Evolutionary conservation across 371 early-diverging fungal species (phyloP).

Genomic region (Umbelopsis sp.): DNA sequence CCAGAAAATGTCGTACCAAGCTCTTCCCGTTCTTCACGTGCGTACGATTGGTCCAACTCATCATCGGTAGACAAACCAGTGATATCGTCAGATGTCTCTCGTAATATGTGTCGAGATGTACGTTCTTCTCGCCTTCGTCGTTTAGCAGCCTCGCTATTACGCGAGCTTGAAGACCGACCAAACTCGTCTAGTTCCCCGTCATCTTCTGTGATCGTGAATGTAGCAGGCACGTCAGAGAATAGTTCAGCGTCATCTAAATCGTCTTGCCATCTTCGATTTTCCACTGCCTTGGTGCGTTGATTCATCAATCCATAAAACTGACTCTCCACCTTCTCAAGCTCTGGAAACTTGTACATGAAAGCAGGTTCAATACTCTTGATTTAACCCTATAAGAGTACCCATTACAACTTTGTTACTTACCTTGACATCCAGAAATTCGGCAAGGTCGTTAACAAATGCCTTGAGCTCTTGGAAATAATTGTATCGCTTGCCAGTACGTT

Average conservation of each 20-base stretch:
- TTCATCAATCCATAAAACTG: conserved; percentile 51
- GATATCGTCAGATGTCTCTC: not conserved
- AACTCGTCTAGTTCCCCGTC: conserved; percentile 50
- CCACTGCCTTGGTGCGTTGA: conserved; percentile 42
- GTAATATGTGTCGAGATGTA: conserved; percentile 18
- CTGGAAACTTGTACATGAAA: conserved; percentile 49
- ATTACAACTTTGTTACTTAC: conserved; percentile 27
- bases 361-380: not conserved
- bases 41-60: conserved; percentile 46
- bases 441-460: conserved; percentile 63
- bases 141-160: conserved; percentile 33
- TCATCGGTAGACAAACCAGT: conserved; percentile 59
- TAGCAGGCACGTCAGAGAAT: conserved; percentile 49
- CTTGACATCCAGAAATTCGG: conserved; percentile 74
- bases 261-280: conserved; percentile 44
- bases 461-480: conserved; percentile 70
- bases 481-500: conserved; percentile 56
- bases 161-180: conserved; percentile 41
- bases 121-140: conserved; percentile 42
- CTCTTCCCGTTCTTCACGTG: conserved; percentile 34
- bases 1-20: conserved; percentile 23
- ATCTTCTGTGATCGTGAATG: conserved; percentile 5
- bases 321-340: conserved; percentile 63
- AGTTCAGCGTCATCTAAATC: conserved; percentile 52
- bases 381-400: not conserved